Conservation (phyloP, 2,329 filamentous ascomycete genomes). For the Talaromyces sp. region DNA sequence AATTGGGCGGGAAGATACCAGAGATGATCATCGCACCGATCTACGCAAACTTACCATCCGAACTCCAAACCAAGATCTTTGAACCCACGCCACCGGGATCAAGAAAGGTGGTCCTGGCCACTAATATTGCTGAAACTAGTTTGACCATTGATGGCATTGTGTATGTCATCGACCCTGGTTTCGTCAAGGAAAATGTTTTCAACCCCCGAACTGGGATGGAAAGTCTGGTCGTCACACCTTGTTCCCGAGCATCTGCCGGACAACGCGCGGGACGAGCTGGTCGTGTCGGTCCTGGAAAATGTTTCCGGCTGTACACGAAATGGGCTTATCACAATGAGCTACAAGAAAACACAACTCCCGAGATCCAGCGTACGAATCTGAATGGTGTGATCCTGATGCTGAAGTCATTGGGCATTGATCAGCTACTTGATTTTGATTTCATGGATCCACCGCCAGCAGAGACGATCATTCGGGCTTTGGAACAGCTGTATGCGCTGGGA, state of each 20-base stretch:
- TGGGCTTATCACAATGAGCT: conserved; percentile 94
- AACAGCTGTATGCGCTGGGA: conserved; percentile 86
- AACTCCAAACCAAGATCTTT: conserved; percentile 89
- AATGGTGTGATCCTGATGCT: conserved; percentile 78
- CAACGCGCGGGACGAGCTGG: conserved; percentile 90
- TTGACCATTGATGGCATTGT: conserved; percentile 94
- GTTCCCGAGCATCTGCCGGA: conserved; percentile 85
- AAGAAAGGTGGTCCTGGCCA: conserved; percentile 87
- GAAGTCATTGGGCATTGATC: conserved; percentile 86
- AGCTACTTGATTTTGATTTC: conserved; percentile 90
- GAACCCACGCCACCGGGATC: conserved; percentile 81
- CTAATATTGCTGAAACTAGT: conserved; percentile 95
- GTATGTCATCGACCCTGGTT: conserved; percentile 92
- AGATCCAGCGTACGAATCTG: conserved; percentile 87
- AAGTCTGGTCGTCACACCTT: conserved; percentile 82
- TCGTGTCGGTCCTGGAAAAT: conserved; percentile 86
- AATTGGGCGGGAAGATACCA: conserved; percentile 75
- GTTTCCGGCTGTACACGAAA: conserved; percentile 88
- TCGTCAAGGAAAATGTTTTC: conserved; percentile 92
- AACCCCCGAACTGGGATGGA: conserved; percentile 91
- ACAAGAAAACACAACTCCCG: conserved; percentile 84
- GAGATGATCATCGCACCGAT: conserved; percentile 90
- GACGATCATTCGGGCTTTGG: conserved; percentile 79
- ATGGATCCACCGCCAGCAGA: conserved; percentile 91
- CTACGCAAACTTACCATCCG: conserved; percentile 87